Conservation (phyloP, 495 filamentous ascomycete genomes). For the Elasticomyces elasticus region DNA sequence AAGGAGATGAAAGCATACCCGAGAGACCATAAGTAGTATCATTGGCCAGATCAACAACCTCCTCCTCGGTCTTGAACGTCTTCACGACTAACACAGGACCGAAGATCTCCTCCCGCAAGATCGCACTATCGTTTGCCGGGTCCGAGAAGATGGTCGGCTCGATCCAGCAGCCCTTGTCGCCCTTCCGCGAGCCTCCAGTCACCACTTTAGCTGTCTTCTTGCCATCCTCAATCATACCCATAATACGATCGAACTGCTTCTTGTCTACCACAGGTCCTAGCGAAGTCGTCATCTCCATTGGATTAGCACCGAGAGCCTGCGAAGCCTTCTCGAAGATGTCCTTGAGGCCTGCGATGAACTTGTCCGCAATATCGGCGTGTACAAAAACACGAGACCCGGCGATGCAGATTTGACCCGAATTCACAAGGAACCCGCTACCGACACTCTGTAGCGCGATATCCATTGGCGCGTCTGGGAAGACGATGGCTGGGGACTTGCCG, state of each 20-base stretch:
- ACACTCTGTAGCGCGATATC: too few relatives aligned
- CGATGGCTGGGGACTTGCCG: slow-evolving; percentile 96
- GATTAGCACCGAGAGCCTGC: slow-evolving; percentile 12
- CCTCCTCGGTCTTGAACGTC: slow-evolving; percentile 44
- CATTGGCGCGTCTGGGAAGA: slow-evolving; percentile 94
- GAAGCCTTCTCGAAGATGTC: slow-evolving; percentile 20
- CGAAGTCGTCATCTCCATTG: slow-evolving; percentile 14
- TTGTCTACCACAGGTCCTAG: slow-evolving; percentile 26
- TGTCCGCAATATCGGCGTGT: slow-evolving; percentile 22
- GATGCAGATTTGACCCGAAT: too few relatives aligned
- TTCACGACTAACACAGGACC: slow-evolving; percentile 40
- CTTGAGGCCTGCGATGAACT: slow-evolving; percentile 24
- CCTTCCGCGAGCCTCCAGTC: slow-evolving; percentile 22
- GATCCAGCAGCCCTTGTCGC: slow-evolving; percentile 35
- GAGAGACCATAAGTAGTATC: slow-evolving; percentile 36
- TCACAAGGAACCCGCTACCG: too few relatives aligned
- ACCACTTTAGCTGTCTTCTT: slow-evolving; percentile 25
- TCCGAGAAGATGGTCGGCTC: slow-evolving; percentile 40
- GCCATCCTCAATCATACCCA: slow-evolving; percentile 23
- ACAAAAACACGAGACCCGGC: slow-evolving; percentile 23
- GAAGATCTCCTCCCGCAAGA: slow-evolving; percentile 44
- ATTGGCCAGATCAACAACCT: slow-evolving; percentile 40
- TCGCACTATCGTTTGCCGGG: slow-evolving; percentile 30
- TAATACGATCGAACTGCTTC: slow-evolving; percentile 27
- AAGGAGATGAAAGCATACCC: slow-evolving; percentile 10